These are phyloP conservation scores for Didymella lethalis DNA, from an alignment of 2,329 filamentous ascomycete species.

Conservation along the genomic window DNA sequence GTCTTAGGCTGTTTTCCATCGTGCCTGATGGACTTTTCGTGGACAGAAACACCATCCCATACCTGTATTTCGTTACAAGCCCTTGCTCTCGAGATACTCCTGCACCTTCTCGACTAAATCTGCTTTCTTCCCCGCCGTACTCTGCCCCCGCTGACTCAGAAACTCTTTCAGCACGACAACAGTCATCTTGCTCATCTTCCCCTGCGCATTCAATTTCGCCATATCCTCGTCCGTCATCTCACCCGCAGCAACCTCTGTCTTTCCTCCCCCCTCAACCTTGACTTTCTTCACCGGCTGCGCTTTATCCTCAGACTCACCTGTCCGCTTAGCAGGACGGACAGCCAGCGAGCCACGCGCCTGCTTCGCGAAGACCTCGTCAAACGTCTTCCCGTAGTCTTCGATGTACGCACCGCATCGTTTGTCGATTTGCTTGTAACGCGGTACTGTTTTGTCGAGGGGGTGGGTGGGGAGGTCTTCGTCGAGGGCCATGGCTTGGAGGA, in stretches of 20 bases:
- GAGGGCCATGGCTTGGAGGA: constrained; percentile 87
- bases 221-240: constrained; percentile 55
- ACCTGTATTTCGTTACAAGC: constrained; percentile 1
- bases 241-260: constrained; percentile 9
- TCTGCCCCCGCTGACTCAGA: constrained; percentile 35
- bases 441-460: constrained; percentile 79
- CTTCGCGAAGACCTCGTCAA: constrained; percentile 66
- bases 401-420: constrained; percentile 83
- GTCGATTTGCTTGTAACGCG: constrained; percentile 85
- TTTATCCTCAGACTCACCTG: constrained; percentile 32
- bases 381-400: constrained; percentile 74
- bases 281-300: constrained; percentile 36
- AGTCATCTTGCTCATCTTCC: constrained; percentile 54
- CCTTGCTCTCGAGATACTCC: constrained; percentile 47
- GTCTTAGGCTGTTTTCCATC: too few relatives aligned
- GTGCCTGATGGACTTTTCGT: too few relatives aligned
- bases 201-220: constrained; percentile 53
- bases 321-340: constrained; percentile 52
- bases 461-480: constrained; percentile 86
- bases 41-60: too few relatives aligned
- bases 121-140: constrained; percentile 46
- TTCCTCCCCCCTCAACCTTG: constrained; percentile 32
- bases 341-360: constrained; percentile 52
- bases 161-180: constrained; percentile 48
- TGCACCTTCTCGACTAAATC: constrained; percentile 49